Evolutionary conservation across 495 filamentous ascomycete genomes (phyloP), one percentile per base, ranked within the genome.

Genomic region (Aspergillus panamensis): DNA sequence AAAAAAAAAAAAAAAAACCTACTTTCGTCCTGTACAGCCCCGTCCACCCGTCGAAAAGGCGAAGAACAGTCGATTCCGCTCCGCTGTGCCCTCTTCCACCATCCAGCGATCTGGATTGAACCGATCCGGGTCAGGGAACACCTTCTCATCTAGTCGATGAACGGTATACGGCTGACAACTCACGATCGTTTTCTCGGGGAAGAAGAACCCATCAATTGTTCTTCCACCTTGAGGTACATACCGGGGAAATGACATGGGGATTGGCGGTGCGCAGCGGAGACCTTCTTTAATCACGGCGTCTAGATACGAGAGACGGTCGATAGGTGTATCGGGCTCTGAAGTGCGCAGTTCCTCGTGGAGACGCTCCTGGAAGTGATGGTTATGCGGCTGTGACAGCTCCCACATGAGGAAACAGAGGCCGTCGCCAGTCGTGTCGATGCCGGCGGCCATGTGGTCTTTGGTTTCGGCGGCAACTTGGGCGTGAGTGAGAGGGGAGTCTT

Each of bases 21-120:
- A 78, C 74, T 77, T 77, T 48, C 71, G 68, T n/a, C 79, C 78
- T 3, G 75, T 74, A 55, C 77, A 82, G 9, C 71, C 71, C 10
- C 78, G 61, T 0, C 71, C 66, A 6, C 77, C 79, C 6, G 69
- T 60, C 33, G 67, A 64, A 62, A 80, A 81, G 1, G 77, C 74
- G 62, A 76, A 78, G 52, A 75, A 76, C 39, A 74, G 55, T n/a
- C 76, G 67, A 47, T 76, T 74, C 8, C 69, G 48, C 32, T 80
- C 75, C 7, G 52, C 63, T 12, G 62, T 51, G 1, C 79, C 82
- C 19, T 79, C 58, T 20, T 67, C 64, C 7, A 77, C 77, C 43
- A 89, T 65, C 87, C 87, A 90, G 42, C 87, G 73, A 53, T 87
- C 85, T 8, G 87, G 86, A 32, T 70, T 66, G 58, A 87, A 88